These are phyloP conservation scores for Jacaranda copaia DNA, from an alignment of 257 asterid species.

Conservation along the genomic window DNA sequence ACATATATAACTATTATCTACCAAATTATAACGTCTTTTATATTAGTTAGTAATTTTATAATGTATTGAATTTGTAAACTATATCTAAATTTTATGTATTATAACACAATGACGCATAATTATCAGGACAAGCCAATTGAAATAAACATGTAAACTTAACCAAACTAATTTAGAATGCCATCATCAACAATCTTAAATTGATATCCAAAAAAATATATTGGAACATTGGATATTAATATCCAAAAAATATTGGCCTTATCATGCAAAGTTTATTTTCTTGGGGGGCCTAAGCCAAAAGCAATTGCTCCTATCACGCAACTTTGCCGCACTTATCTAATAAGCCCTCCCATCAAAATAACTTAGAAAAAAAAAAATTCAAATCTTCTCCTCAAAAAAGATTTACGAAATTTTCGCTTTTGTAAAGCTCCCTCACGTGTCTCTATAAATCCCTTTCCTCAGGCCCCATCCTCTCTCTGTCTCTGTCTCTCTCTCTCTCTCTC, in stretches of 20 bases:
- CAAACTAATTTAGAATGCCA: neutral
- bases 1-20: no score
- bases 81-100: neutral
- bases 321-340: slow-evolving; percentile 42
- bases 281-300: slow-evolving; percentile 37
- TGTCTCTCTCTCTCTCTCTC: slow-evolving; percentile 35
- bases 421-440: slow-evolving; percentile 45
- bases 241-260: slow-evolving; percentile 35
- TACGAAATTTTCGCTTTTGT: slow-evolving; percentile 31
- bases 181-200: no score
- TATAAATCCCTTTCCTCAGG: slow-evolving; percentile 23
- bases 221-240: neutral
- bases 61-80: no score
- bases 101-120: neutral
- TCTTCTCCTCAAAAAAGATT: neutral
- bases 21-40: no score
- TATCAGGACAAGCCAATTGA: neutral
- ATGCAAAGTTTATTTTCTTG: slow-evolving; percentile 7
- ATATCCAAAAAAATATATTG: neutral
- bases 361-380: slow-evolving; percentile 24
- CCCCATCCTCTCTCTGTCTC: slow-evolving; percentile 30
- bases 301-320: slow-evolving; percentile 46
- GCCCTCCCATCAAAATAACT: neutral
- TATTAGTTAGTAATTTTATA: no score
- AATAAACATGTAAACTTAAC: neutral